phyloP scores from a whole-genome alignment of 345 rosid species.

The Populus euphratica region DNA sequence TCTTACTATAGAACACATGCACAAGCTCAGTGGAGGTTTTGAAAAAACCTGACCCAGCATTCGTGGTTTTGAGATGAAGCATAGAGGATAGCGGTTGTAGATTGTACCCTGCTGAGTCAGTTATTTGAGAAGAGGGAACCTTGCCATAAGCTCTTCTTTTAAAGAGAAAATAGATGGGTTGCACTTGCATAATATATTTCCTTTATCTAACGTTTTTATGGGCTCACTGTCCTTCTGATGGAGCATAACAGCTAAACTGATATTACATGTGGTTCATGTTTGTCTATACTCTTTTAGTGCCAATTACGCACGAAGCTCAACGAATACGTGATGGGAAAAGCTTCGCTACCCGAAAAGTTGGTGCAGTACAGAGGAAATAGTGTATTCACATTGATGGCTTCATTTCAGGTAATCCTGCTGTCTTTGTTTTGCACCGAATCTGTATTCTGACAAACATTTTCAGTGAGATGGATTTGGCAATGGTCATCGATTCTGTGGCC shows the following conservation, averaged over 20 bases:
- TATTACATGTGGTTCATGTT: neutral
- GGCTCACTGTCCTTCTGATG: neutral
- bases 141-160: neutral
- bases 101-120: neutral
- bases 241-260: neutral
- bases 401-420: constrained; percentile 67
- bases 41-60: no score
- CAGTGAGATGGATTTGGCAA: neutral
- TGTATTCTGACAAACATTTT: neutral
- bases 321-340: constrained; percentile 89
- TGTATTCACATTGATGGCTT: constrained; percentile 74
- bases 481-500: neutral
- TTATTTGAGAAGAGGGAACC: neutral
- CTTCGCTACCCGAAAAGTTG: constrained; percentile 89
- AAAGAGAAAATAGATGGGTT: neutral
- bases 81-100: neutral
- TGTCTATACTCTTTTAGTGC: constrained; percentile 49
- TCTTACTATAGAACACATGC: neutral
- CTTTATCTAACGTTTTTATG: neutral
- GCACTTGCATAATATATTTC: neutral
- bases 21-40: neutral
- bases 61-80: no score
- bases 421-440: constrained; percentile 10
- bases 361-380: constrained; percentile 86
- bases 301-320: constrained; percentile 70